Conservation (phyloP, 768 basidiomycete species). For the Tephrocybe sp. region DNA sequence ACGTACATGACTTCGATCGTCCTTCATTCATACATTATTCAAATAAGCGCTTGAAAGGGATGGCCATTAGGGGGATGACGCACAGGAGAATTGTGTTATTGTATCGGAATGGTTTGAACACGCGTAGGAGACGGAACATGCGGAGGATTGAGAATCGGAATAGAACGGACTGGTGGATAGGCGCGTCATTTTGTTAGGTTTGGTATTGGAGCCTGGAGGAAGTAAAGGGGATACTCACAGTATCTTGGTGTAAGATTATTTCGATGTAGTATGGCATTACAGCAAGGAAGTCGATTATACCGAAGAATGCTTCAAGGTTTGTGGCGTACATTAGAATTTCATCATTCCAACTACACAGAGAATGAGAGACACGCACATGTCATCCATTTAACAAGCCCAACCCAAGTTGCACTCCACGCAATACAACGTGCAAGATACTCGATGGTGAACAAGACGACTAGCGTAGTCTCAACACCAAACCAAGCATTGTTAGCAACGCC, state of each 20-base stretch:
- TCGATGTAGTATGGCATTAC: slow-evolving; percentile 91
- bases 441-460: slow-evolving; percentile 83
- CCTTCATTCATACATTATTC: no score
- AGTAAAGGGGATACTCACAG: slow-evolving; percentile 44
- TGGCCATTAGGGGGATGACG: slow-evolving; percentile 24
- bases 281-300: slow-evolving; percentile 80
- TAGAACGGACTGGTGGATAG: no score
- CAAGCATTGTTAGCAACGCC: slow-evolving; percentile 66
- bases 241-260: slow-evolving; percentile 79
- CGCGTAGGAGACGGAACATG: slow-evolving; percentile 84
- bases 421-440: slow-evolving; percentile 74
- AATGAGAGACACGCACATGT: slow-evolving; percentile 47
- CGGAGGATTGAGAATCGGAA: slow-evolving; percentile 91
- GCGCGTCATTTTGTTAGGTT: no score
- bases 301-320: slow-evolving; percentile 62
- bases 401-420: slow-evolving; percentile 74
- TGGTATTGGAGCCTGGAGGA: not conserved
- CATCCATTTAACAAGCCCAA: slow-evolving; percentile 58
- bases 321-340: slow-evolving; percentile 10
- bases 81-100: slow-evolving; percentile 81
- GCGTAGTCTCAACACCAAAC: slow-evolving; percentile 84
- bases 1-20: slow-evolving; percentile 94
- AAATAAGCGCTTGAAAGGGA: not conserved
- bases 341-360: slow-evolving; percentile 20
- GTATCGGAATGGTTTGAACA: slow-evolving; percentile 87